Percentiles rank a stretch among this genome's conserved stretches.
phyloP scores from a whole-genome alignment of 176 grass and related monocot species.

The Rhynchospora breviuscula region DNA sequence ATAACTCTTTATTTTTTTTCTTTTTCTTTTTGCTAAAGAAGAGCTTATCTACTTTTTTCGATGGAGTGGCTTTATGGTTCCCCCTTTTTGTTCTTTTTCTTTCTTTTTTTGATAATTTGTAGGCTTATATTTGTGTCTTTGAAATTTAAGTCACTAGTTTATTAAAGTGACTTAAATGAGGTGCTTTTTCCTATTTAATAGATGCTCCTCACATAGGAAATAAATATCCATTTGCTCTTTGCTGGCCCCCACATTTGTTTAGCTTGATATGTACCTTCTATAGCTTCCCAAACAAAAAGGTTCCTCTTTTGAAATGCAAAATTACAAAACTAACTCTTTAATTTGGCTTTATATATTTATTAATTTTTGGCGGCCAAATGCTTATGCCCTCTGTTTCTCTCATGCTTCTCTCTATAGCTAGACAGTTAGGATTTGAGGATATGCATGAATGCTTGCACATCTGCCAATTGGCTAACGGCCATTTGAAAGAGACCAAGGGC shows the following conservation, averaged over 20 bases:
- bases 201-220: background rate
- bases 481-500: conserved; percentile 54
- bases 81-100: background rate
- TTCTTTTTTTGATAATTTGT: background rate
- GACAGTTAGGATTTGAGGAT: conserved; percentile 65
- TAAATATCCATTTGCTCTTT: background rate
- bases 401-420: conserved; percentile 31
- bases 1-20: too few species aligned
- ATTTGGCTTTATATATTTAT: background rate
- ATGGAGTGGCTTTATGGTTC: background rate
- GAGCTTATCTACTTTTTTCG: background rate
- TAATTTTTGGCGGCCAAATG: background rate
- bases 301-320: background rate
- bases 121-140: background rate
- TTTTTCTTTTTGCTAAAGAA: background rate
- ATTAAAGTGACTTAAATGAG: background rate
- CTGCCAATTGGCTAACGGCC: conserved; percentile 46
- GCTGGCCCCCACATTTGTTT: background rate
- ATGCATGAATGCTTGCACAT: conserved; percentile 59
- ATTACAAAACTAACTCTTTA: background rate
- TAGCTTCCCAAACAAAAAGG: background rate
- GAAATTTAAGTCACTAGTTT: background rate
- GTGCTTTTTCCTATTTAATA: background rate
- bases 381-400: background rate
- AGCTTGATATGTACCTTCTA: background rate